Conservation (phyloP, 2,329 filamentous ascomycete species). For the Fusarium sp. region DNA sequence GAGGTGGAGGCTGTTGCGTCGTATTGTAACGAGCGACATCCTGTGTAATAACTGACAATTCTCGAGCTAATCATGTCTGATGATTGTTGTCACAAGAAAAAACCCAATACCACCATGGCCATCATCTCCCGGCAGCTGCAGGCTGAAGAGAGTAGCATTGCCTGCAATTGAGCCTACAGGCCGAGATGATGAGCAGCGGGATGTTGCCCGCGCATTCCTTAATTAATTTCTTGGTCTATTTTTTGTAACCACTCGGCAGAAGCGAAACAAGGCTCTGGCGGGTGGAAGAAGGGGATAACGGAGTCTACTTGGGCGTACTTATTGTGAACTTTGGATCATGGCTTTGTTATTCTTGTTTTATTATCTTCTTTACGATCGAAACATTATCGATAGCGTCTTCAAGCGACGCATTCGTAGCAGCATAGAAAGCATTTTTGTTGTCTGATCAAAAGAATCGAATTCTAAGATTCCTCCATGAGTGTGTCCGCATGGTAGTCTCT, state of each 20-base stretch:
- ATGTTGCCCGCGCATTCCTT: conserved; percentile 31
- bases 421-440: conserved; percentile 32
- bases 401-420: conserved; percentile 50
- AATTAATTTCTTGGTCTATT: conserved; percentile 40
- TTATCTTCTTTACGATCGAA: conserved; percentile 21
- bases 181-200: conserved; percentile 2
- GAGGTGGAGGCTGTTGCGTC: conserved; percentile 61
- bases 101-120: conserved; percentile 7
- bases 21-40: conserved; percentile 55
- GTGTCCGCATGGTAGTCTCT: neutral
- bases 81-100: conserved; percentile 6
- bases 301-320: conserved; percentile 46
- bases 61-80: conserved; percentile 4
- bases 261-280: conserved; percentile 40
- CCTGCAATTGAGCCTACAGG: conserved; percentile 4
- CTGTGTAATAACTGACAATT: conserved; percentile 13
- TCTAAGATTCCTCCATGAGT: neutral
- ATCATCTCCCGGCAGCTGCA: conserved; percentile 5
- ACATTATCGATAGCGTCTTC: conserved; percentile 27
- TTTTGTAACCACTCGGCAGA: conserved; percentile 34
- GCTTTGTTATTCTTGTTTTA: conserved; percentile 38
- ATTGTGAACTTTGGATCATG: conserved; percentile 45
- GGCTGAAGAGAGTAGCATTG: conserved; percentile 8
- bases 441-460: conserved; percentile 19
- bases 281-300: conserved; percentile 43